Evolutionary conservation across 345 rosid species (phyloP), one percentile per base, ranked within the genome.

Genomic region (Dovyalis caffra): DNA sequence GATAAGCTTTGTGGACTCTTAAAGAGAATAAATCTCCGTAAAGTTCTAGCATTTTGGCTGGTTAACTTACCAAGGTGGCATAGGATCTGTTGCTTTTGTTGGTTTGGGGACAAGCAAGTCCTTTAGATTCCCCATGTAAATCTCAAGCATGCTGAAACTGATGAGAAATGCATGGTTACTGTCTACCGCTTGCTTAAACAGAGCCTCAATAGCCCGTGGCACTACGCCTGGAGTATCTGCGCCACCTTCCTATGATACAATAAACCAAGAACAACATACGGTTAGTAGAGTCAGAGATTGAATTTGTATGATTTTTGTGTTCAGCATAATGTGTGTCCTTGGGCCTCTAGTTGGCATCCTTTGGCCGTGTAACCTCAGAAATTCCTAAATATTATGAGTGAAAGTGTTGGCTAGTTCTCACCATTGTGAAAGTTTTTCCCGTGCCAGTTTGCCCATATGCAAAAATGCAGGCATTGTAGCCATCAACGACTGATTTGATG

Each of bases 401-500:
- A 3, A 25, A 34, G 3, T 35, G 28, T 15, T 20, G 26, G 65
- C 21, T 23, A 2, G 20, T 76, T 26, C 81, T 88, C 73, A 92
- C 92, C 97, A 90, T 92, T 49, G 95, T 86, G 80, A 80, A 89
- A 56, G 92, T 92, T 69, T 92, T 92, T n/a, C 97, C 95, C 1
- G 95, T 88, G 78, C 92, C 95, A 1, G 97, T 92, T 86, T 92
- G 97, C 56, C 97, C 95, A 26, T 89, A 88, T 0, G 97, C 95
- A 35, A 92, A 89, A 78, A 92, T 85, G 77, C 97, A 89, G 32
- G 95, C 97, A 75, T 92, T 92, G 80, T 89, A 90, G 45, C 97
- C 97, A 74, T 92, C 95, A 14, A 92, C 68, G 66, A 86, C 94
- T 3, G 96, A 90, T 78, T 88, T 92, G 70, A 89, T 83, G 32